Percentiles rank a stretch among this genome's conserved stretches.
phyloP scores from a whole-genome alignment of 495 filamentous ascomycete species.

The Chlorociboria aeruginascens region DNA sequence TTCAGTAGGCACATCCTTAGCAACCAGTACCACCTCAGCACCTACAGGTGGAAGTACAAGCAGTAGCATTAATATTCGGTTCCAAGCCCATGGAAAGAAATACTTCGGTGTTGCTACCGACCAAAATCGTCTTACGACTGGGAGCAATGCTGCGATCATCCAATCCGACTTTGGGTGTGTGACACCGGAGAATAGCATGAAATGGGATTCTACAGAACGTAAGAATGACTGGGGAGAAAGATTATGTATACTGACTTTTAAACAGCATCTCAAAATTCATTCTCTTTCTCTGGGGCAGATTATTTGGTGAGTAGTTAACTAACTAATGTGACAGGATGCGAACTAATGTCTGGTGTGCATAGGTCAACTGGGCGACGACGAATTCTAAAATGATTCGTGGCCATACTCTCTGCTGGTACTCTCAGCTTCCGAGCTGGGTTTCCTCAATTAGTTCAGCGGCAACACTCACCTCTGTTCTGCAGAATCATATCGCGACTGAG shows the following conservation, averaged over 20 bases:
- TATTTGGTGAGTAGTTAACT: background rate
- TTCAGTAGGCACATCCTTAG: background rate
- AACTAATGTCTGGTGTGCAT: conserved; percentile 38
- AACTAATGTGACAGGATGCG: background rate
- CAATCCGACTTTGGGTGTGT: conserved; percentile 49
- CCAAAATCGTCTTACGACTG: conserved; percentile 37
- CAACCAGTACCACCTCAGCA: background rate
- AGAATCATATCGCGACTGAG: conserved; percentile 47
- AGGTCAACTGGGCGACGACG: conserved; percentile 42
- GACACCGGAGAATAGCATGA: conserved; percentile 47
- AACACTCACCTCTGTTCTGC: conserved; percentile 39
- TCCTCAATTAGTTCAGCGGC: conserved; percentile 35
- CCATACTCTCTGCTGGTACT: conserved; percentile 53
- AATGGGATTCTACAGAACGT: conserved; percentile 9
- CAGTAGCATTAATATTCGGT: conserved; percentile 35
- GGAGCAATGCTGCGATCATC: conserved; percentile 37
- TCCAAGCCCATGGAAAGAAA: conserved; percentile 48
- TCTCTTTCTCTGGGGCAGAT: background rate
- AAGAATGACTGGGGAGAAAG: background rate
- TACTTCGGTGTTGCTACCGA: conserved; percentile 48
- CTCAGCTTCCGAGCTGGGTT: conserved; percentile 53
- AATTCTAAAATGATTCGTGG: conserved; percentile 49
- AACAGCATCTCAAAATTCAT: background rate
- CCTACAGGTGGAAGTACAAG: background rate
- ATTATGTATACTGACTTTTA: conserved; percentile 2